These are phyloP conservation scores for Lasiodiplodia citricola DNA, from an alignment of 2,329 filamentous ascomycete species.

Conservation along the genomic window DNA sequence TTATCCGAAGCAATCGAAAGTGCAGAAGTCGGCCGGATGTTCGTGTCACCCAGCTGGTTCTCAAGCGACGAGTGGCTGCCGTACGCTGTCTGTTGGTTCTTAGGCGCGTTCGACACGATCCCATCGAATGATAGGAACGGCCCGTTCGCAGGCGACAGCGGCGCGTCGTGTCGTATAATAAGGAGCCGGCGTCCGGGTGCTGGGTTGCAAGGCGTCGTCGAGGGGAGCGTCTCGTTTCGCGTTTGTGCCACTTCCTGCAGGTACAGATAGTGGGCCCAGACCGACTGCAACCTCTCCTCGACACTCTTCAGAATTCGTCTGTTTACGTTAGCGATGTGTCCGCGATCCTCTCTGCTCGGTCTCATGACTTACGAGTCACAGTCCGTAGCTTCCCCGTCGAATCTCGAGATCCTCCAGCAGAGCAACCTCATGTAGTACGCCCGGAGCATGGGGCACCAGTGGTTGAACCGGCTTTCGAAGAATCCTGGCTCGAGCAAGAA, in stretches of 20 bases:
- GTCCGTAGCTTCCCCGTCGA: slow-evolving; percentile 68
- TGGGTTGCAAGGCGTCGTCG: slow-evolving; percentile 81
- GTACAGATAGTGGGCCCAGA: slow-evolving; percentile 81
- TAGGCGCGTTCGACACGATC: slow-evolving; percentile 50
- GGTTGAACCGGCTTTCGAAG: slow-evolving; percentile 84
- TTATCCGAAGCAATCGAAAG: slow-evolving; percentile 40
- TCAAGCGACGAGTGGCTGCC: slow-evolving; percentile 19
- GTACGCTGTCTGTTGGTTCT: slow-evolving; percentile 16
- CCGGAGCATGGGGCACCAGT: slow-evolving; percentile 95
- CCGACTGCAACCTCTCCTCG: slow-evolving; percentile 69
- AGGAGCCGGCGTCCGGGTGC: slow-evolving; percentile 85
- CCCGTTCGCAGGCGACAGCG: slow-evolving; percentile 56
- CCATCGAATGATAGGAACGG: slow-evolving; percentile 69
- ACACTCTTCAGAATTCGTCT: slow-evolving; percentile 74
- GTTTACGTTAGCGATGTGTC: slow-evolving; percentile 32
- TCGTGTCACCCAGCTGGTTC: slow-evolving; percentile 31
- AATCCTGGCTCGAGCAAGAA: slow-evolving; percentile 77
- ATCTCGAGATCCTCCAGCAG: slow-evolving; percentile 86
- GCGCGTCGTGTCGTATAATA: slow-evolving; percentile 82
- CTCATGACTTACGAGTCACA: slow-evolving; percentile 66
- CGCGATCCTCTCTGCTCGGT: neutral
- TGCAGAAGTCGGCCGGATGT: slow-evolving; percentile 38
- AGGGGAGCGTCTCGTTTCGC: slow-evolving; percentile 63
- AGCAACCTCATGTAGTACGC: slow-evolving; percentile 90
- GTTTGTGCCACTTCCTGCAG: slow-evolving; percentile 71